Evolutionary conservation across 805 yeast species (phyloP).

Genomic region (Priceomyces castillae): DNA sequence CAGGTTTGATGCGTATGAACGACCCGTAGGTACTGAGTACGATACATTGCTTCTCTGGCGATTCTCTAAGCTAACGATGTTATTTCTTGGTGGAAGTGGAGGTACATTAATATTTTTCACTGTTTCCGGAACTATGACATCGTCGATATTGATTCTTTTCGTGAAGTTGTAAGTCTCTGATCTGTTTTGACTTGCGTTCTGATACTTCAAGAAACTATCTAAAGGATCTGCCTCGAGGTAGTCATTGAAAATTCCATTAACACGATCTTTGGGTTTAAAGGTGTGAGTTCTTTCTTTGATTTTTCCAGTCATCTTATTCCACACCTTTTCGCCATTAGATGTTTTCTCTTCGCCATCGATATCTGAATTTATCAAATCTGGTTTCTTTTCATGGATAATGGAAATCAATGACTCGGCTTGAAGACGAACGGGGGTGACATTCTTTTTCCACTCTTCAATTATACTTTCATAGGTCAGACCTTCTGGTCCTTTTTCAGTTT

Average conservation of each 20-base stretch:
- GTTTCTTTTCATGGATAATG: slow-evolving; percentile 31
- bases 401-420: slow-evolving; percentile 37
- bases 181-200: slow-evolving; percentile 22
- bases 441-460: slow-evolving; percentile 37
- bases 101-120: slow-evolving; percentile 15
- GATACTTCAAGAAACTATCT: slow-evolving; percentile 24
- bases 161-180: slow-evolving; percentile 30
- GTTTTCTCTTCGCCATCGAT: slow-evolving; percentile 31
- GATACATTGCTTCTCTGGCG: slow-evolving; percentile 2
- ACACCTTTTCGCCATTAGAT: slow-evolving; percentile 21
- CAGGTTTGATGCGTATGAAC: neutral
- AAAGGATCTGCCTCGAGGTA: slow-evolving; percentile 32
- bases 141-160: slow-evolving; percentile 12
- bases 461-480: slow-evolving; percentile 29
- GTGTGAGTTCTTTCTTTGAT: slow-evolving; percentile 19
- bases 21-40: neutral
- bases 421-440: slow-evolving; percentile 33
- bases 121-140: slow-evolving; percentile 11
- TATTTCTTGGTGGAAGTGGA: slow-evolving; percentile 32
- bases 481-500: slow-evolving; percentile 12
- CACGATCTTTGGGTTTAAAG: slow-evolving; percentile 26
- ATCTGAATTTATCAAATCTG: slow-evolving; percentile 34
- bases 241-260: slow-evolving; percentile 31
- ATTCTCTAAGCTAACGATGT: neutral
- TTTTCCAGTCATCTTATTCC: slow-evolving; percentile 24